Evolutionary conservation across 2,329 filamentous ascomycete genomes (phyloP).

Genomic region (Colletotrichum sp.): DNA sequence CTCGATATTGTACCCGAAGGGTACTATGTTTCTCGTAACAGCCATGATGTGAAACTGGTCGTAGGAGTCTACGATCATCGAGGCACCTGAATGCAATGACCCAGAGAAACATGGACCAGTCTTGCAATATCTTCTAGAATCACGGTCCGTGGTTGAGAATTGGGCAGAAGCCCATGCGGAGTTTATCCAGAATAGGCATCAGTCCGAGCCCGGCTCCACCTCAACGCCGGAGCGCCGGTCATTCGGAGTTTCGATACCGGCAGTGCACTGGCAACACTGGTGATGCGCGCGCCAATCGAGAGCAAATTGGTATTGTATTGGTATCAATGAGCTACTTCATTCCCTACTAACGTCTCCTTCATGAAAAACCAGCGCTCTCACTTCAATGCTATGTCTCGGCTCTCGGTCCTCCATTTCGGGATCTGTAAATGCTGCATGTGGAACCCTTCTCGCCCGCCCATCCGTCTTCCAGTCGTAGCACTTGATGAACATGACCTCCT

Average conservation of each 20-base stretch:
- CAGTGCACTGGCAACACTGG: neutral
- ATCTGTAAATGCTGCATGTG: neutral
- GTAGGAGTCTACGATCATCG: neutral
- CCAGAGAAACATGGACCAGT: neutral
- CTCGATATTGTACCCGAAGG: neutral
- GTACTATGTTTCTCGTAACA: neutral
- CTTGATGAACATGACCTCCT: slow-evolving; percentile 66
- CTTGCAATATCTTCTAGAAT: neutral
- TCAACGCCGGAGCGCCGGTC: neutral
- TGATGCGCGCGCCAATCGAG: neutral
- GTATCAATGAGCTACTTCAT: neutral
- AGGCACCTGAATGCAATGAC: neutral
- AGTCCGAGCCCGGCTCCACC: neutral
- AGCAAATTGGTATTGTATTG: neutral
- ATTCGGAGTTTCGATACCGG: neutral
- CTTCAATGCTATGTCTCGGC: neutral
- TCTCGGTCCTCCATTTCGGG: neutral
- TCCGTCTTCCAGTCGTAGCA: slow-evolving; percentile 56
- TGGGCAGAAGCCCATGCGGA: neutral
- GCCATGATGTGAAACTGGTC: neutral
- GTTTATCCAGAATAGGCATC: neutral
- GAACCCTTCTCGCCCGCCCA: neutral
- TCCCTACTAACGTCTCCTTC: neutral
- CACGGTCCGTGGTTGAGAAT: neutral
- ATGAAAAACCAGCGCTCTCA: neutral